Percentiles rank a stretch among this genome's conserved stretches.
These are phyloP conservation scores for Phytopythium ostracodes DNA, from an alignment of 352 stramenopile genomes.

Conservation along the genomic window DNA sequence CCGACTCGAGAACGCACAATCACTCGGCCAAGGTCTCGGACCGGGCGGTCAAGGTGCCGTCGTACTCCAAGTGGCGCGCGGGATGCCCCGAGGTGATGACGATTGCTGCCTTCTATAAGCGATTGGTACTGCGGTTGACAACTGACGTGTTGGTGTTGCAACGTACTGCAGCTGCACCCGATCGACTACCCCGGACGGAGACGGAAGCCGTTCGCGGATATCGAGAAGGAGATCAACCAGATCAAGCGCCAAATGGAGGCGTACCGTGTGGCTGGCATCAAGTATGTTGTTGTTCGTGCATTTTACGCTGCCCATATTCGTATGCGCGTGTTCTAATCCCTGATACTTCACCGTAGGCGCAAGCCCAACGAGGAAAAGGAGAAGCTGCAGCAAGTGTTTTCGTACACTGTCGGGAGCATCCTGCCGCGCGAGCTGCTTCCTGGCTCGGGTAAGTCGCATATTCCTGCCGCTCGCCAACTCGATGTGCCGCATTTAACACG, in stretches of 20 bases:
- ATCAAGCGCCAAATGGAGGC: conserved; percentile 74
- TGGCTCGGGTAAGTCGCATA: conserved; percentile 58
- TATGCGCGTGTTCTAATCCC: not conserved
- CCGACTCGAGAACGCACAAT: conserved; percentile 46
- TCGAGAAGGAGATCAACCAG: conserved; percentile 71
- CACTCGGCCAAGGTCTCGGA: conserved; percentile 51
- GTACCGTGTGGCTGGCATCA: conserved; percentile 44
- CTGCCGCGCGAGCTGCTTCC: conserved; percentile 66
- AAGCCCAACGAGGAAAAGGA: conserved; percentile 77
- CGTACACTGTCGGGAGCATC: conserved; percentile 62
- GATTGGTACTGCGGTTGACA: not conserved
- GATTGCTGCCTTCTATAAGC: not conserved
- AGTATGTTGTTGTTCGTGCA: conserved; percentile 18
- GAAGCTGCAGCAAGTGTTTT: conserved; percentile 78
- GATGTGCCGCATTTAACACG: not conserved
- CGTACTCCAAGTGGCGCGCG: conserved; percentile 23
- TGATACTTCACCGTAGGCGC: conserved; percentile 10
- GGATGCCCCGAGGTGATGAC: conserved; percentile 26
- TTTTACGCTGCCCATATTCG: not conserved
- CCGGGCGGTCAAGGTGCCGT: conserved; percentile 50
- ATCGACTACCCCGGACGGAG: conserved; percentile 50
- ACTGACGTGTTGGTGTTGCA: not conserved
- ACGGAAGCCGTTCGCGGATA: conserved; percentile 62
- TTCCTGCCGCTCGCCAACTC: too few relatives aligned
- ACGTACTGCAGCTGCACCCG: conserved; percentile 34